These are phyloP conservation scores for Eucalyptus tenuipes DNA, from an alignment of 345 rosid species.

Conservation along the genomic window DNA sequence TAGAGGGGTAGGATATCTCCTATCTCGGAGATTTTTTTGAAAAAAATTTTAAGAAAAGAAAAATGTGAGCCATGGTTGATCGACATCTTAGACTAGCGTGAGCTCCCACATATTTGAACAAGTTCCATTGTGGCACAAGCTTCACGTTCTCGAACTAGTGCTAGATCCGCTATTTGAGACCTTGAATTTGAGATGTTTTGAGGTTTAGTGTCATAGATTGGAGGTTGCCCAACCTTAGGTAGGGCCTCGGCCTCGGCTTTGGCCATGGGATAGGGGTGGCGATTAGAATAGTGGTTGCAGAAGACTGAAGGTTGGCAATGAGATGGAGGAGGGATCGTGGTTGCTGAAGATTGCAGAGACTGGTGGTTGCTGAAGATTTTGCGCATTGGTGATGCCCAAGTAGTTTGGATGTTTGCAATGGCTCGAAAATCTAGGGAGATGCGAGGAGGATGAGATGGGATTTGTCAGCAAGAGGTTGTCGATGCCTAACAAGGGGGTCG, in stretches of 20 bases:
- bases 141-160: neutral
- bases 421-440: neutral
- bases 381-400: neutral
- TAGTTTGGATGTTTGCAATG: neutral
- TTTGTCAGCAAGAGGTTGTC: neutral
- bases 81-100: neutral
- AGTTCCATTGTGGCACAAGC: neutral
- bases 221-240: neutral
- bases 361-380: neutral
- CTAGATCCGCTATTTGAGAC: neutral
- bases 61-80: neutral
- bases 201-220: neutral
- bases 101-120: neutral
- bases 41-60: accelerated
- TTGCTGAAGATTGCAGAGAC: neutral
- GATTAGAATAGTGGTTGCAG: neutral
- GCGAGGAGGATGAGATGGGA: neutral
- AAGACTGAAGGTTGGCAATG: neutral
- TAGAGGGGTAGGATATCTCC: neutral
- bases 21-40: accelerated
- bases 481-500: neutral
- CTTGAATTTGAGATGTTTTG: neutral
- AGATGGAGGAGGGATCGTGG: neutral
- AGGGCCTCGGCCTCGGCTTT: neutral
- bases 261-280: neutral